phyloP scores from a whole-genome alignment of 331 rosid genomes.

The Rhamnella rubrinervis region DNA sequence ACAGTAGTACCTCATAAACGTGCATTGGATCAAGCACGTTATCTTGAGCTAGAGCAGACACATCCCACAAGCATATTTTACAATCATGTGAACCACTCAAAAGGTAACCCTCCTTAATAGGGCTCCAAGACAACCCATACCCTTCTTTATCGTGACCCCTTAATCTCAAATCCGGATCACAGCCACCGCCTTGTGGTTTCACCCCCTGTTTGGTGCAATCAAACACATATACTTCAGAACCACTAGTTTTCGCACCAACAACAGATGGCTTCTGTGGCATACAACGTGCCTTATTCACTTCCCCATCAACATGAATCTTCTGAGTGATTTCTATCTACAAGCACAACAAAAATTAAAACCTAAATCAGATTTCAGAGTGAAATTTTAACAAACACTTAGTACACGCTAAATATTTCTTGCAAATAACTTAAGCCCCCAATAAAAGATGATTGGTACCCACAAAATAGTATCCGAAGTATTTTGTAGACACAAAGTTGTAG shows the following conservation, averaged over 20 bases:
- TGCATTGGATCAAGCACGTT: slow-evolving; percentile 69
- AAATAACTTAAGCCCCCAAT: slow-evolving; percentile 2
- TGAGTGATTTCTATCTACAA: slow-evolving; percentile 61
- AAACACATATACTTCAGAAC: slow-evolving; percentile 74
- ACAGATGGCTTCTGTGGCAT: slow-evolving; percentile 72
- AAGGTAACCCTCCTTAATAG: slow-evolving; percentile 61
- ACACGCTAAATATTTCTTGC: not conserved
- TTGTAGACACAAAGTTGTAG: not conserved
- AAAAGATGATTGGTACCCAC: not conserved
- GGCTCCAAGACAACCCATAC: slow-evolving; percentile 90
- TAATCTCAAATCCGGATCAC: slow-evolving; percentile 76
- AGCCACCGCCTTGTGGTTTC: slow-evolving; percentile 35
- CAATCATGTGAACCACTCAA: slow-evolving; percentile 83
- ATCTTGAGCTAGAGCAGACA: slow-evolving; percentile 47
- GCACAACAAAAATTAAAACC: slow-evolving; percentile 9
- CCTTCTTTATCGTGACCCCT: slow-evolving; percentile 95
- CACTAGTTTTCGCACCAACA: slow-evolving; percentile 79
- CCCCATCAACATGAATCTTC: slow-evolving; percentile 73
- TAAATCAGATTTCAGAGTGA: not conserved
- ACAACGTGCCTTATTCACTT: slow-evolving; percentile 82
- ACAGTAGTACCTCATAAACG: slow-evolving; percentile 58
- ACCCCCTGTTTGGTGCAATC: slow-evolving; percentile 44
- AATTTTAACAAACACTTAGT: slow-evolving; percentile 22
- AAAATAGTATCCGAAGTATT: not conserved
- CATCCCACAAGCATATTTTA: slow-evolving; percentile 85